Evolutionary conservation across 2,329 filamentous ascomycete genomes (phyloP).

Genomic region (Talaromyces sp.): DNA sequence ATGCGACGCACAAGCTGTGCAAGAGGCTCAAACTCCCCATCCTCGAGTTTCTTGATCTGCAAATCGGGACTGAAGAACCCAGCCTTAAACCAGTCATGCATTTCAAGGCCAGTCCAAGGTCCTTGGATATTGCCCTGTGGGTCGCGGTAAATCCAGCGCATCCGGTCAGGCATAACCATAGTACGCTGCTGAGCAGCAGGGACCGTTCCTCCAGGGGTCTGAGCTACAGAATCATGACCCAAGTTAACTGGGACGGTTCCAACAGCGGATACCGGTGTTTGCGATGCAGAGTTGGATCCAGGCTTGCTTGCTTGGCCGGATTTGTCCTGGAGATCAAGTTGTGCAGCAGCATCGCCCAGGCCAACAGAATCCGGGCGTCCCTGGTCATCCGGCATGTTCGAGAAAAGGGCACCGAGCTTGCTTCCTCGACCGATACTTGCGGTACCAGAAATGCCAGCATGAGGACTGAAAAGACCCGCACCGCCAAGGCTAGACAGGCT

Average conservation of each 20-base stretch:
- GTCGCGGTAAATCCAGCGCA: conserved; percentile 98
- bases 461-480: conserved; percentile 66
- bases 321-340: conserved; percentile 39
- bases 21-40: conserved; percentile 89
- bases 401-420: conserved; percentile 86
- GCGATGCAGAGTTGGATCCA: conserved; percentile 35
- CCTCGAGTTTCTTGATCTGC: conserved; percentile 91
- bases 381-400: conserved; percentile 69
- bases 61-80: conserved; percentile 96
- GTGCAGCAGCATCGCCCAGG: conserved; percentile 60
- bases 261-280: conserved; percentile 41
- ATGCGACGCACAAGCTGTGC: conserved; percentile 94
- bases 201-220: conserved; percentile 59
- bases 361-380: conserved; percentile 64
- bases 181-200: conserved; percentile 72
- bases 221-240: conserved; percentile 34
- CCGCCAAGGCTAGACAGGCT: conserved; percentile 43
- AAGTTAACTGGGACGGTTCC: conserved; percentile 35
- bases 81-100: conserved; percentile 99
- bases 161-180: conserved; percentile 99
- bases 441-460: conserved; percentile 55
- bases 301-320: conserved; percentile 32
- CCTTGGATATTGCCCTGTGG: conserved; percentile 90
- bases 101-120: conserved; percentile 93
- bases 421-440: conserved; percentile 74